A percentile compares a stretch with the other conserved stretches of the same genome.
Conservation (phyloP, 306 rosid species). For the Lathyrus tuberosus region DNA sequence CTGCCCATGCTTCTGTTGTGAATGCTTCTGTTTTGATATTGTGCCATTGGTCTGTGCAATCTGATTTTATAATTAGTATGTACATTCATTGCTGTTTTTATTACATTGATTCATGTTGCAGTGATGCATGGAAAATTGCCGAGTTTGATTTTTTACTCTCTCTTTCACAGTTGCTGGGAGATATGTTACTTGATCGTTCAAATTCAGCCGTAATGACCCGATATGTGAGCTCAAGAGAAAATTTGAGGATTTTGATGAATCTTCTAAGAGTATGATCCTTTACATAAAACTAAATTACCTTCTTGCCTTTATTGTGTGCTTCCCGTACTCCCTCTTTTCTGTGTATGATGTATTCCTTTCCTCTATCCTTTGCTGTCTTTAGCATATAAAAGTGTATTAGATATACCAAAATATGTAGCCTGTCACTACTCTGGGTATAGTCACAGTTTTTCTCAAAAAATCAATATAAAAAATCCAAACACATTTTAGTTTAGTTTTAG, state of each 20-base stretch:
- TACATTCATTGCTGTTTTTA: not conserved
- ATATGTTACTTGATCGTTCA: conserved; percentile 90
- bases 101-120: conserved; percentile 27
- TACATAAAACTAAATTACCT: conserved; percentile 30
- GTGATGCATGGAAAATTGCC: conserved; percentile 29
- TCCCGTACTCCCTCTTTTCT: not conserved
- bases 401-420: conserved; percentile 17
- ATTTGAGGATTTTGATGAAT: conserved; percentile 96
- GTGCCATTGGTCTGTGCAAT: conserved; percentile 17
- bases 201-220: conserved; percentile 95
- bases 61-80: conserved; percentile 20
- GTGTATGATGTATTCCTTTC: conserved; percentile 9
- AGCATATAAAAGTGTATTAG: conserved; percentile 3
- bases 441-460: conserved; percentile 11
- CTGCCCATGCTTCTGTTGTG: too few relatives aligned
- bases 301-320: conserved; percentile 29
- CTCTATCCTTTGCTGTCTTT: conserved; percentile 17
- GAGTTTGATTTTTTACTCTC: conserved; percentile 42
- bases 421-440: not conserved
- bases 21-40: too few relatives aligned
- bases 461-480: conserved; percentile 22
- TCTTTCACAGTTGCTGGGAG: conserved; percentile 84
- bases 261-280: conserved; percentile 77
- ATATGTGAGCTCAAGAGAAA: conserved; percentile 97
- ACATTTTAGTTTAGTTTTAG: conserved; percentile 14